These are phyloP conservation scores for Mortierella antarctica DNA, from an alignment of 192 early-diverging fungal species.

Conservation along the genomic window DNA sequence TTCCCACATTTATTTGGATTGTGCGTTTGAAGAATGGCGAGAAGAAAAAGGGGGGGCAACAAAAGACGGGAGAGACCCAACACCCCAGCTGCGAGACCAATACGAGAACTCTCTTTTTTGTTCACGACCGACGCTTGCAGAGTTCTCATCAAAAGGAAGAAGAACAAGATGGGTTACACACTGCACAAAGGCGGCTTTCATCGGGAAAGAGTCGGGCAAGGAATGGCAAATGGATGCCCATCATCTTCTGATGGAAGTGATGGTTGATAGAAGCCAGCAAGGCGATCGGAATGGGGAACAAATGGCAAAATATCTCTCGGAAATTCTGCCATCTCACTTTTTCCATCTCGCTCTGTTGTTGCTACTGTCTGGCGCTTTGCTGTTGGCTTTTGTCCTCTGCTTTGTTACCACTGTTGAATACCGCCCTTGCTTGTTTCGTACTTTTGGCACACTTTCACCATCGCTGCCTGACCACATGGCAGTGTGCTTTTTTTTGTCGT, in stretches of 20 bases:
- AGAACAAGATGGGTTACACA: not conserved
- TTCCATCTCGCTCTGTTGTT: not conserved
- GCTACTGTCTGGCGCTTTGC: not conserved
- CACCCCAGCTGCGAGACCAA: conserved; percentile 10
- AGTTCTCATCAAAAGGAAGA: conserved; percentile 9
- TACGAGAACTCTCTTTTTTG: not conserved
- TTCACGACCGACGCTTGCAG: not conserved
- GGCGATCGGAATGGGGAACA: not conserved
- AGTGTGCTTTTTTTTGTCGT: not conserved
- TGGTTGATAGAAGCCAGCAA: not conserved
- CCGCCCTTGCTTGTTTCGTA: conserved; percentile 29
- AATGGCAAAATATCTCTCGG: conserved; percentile 5
- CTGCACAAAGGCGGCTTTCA: not conserved
- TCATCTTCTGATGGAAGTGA: not conserved
- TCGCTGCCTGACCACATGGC: no score
- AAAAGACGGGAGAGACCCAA: not conserved
- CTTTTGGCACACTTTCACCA: conserved; percentile 21
- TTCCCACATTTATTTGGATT: conserved; percentile 37
- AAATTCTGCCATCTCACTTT: conserved; percentile 3
- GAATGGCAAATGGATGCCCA: no score
- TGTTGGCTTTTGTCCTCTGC: not conserved
- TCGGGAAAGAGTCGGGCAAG: not conserved
- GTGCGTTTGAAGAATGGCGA: not conserved
- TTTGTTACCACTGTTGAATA: not conserved
- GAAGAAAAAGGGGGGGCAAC: not conserved